Percentiles rank a stretch among this genome's conserved stretches.
These are phyloP conservation scores for Entoloma clypeatum DNA, from an alignment of 1,284 basidiomycete genomes.

Conservation along the genomic window DNA sequence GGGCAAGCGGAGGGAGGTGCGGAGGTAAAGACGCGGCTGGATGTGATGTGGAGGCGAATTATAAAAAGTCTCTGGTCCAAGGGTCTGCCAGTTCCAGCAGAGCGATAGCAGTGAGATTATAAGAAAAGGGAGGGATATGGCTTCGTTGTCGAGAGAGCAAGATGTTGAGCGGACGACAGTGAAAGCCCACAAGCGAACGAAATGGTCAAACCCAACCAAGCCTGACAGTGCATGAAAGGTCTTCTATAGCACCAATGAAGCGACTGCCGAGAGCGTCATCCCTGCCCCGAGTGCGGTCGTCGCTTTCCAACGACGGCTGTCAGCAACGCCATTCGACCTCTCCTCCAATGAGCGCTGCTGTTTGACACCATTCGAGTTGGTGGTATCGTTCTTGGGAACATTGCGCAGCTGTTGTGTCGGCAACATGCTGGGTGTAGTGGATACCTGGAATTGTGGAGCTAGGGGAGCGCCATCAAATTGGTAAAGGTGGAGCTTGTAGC, in stretches of 20 bases:
- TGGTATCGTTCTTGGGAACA: conserved; percentile 26
- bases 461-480: conserved; percentile 60
- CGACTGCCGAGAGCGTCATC: conserved; percentile 27
- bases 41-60: conserved; percentile 10
- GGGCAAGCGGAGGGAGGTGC: conserved; percentile 2
- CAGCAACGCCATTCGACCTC: conserved; percentile 26
- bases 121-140: conserved; percentile 1
- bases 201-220: conserved; percentile 6
- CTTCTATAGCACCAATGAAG: conserved; percentile 30
- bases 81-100: conserved; percentile 16
- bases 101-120: conserved; percentile 18
- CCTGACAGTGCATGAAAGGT: neutral
- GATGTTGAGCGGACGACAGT: conserved; percentile 1
- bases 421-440: conserved; percentile 61
- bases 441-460: conserved; percentile 57
- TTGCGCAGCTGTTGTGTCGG: conserved; percentile 54
- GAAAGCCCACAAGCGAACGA: conserved; percentile 9
- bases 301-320: conserved; percentile 22
- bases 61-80: conserved; percentile 14
- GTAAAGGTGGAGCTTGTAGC: conserved; percentile 64
- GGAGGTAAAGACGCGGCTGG: conserved; percentile 6
- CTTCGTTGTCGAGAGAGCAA: conserved; percentile 11
- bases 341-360: conserved; percentile 21
- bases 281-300: conserved; percentile 25
- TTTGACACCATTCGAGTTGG: conserved; percentile 24